These are phyloP conservation scores for Neoscytalidium dimidiatum DNA, from an alignment of 2,329 filamentous ascomycete species.

Conservation along the genomic window DNA sequence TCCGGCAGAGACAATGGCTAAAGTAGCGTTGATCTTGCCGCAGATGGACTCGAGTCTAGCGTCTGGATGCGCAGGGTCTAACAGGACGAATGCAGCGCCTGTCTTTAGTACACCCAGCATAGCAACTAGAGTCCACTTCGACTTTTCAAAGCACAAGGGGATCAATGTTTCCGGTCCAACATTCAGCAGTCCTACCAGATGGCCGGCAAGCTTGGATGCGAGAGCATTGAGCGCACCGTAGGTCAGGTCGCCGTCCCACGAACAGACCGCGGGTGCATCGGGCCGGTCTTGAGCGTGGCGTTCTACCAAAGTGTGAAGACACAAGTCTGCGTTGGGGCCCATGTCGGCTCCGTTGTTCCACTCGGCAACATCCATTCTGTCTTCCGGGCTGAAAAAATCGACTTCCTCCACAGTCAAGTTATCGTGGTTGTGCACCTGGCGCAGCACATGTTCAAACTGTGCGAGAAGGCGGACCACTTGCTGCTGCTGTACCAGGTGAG, in stretches of 20 bases:
- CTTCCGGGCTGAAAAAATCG: not conserved
- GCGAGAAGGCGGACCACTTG: not conserved
- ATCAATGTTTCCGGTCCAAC: constrained; percentile 22
- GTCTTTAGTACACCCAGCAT: constrained; percentile 41
- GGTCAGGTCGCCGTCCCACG: constrained; percentile 54
- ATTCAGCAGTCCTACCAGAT: constrained; percentile 35
- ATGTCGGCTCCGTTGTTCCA: not conserved
- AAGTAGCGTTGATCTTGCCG: constrained; percentile 30
- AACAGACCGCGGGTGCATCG: constrained; percentile 47
- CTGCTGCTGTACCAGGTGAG: not conserved
- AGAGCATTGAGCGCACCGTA: constrained; percentile 47
- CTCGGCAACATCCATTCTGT: not conserved
- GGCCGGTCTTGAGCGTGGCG: constrained; percentile 49
- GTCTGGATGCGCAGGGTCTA: constrained; percentile 26
- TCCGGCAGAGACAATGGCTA: constrained; percentile 31
- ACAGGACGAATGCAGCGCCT: constrained; percentile 25
- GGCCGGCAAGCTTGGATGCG: constrained; percentile 38
- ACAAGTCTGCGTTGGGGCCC: not conserved
- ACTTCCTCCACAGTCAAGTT: not conserved
- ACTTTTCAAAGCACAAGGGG: constrained; percentile 13
- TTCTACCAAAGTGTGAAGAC: constrained; percentile 41
- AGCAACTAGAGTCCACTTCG: constrained; percentile 33
- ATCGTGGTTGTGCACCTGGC: not conserved
- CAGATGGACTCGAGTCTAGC: constrained; percentile 21
- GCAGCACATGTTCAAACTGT: not conserved